Evolutionary conservation across 768 basidiomycete genomes (phyloP).

Genomic region (Termitomyces sp.): DNA sequence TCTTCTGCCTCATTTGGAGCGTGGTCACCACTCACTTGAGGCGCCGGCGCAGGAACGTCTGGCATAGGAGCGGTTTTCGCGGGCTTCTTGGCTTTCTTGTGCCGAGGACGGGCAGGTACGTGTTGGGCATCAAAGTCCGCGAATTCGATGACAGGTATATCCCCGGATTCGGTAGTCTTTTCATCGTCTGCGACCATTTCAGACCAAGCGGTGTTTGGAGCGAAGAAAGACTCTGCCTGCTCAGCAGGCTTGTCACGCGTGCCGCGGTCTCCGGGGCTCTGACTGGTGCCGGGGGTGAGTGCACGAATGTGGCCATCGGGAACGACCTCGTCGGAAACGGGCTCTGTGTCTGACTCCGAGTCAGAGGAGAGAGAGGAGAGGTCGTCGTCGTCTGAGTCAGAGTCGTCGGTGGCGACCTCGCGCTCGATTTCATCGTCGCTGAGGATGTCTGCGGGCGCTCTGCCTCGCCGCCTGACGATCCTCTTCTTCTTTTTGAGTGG

Average conservation of each 20-base stretch:
- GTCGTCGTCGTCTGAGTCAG: conserved; percentile 62
- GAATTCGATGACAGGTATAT: conserved; percentile 80
- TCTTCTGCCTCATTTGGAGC: conserved; percentile 18
- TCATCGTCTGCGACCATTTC: conserved; percentile 77
- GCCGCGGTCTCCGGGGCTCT: conserved; percentile 44
- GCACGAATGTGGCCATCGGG: conserved; percentile 45
- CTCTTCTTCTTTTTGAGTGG: conserved; percentile 37
- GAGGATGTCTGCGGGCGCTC: conserved; percentile 50
- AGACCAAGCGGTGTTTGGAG: conserved; percentile 60
- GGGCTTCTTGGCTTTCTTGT: conserved; percentile 38
- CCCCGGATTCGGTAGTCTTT: conserved; percentile 52
- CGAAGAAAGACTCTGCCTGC: conserved; percentile 45
- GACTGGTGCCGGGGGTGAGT: conserved; percentile 65
- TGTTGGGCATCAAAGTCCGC: conserved; percentile 49
- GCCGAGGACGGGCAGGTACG: conserved; percentile 20
- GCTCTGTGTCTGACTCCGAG: conserved; percentile 70
- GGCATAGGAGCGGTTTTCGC: conserved; percentile 30
- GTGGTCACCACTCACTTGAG: conserved; percentile 21
- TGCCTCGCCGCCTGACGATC: conserved; percentile 56
- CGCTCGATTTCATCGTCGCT: conserved; percentile 79
- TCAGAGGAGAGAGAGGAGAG: conserved; percentile 52
- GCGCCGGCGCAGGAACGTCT: conserved; percentile 22
- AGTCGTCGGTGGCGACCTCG: conserved; percentile 67
- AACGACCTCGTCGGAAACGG: conserved; percentile 57
- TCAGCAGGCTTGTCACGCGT: conserved; percentile 27